Evolutionary conservation across 2,329 filamentous ascomycete genomes (phyloP).

Genomic region (Blumeria graminis): DNA sequence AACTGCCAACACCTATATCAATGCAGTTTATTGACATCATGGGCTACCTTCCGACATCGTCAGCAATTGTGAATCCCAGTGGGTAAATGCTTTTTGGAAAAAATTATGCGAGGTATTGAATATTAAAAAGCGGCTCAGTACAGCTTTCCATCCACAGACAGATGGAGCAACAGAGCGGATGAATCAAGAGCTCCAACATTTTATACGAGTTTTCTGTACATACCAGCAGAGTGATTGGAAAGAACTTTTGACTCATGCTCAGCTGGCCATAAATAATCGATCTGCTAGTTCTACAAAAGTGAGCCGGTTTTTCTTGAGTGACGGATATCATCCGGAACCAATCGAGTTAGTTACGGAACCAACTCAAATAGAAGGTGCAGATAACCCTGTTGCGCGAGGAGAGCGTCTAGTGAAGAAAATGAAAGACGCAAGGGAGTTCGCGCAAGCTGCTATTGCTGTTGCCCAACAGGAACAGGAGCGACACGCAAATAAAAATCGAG

Average conservation of each 20-base stretch:
- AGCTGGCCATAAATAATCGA: neutral
- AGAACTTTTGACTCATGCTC: neutral
- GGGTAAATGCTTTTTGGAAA: too few relatives aligned
- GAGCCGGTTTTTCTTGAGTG: neutral
- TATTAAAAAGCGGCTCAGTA: neutral
- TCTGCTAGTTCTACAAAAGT: neutral
- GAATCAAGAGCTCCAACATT: slow-evolving; percentile 3
- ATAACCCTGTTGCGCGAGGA: neutral
- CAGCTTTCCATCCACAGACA: neutral
- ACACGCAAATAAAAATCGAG: too few relatives aligned
- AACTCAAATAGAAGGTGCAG: too few relatives aligned
- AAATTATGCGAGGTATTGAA: too few relatives aligned
- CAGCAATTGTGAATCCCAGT: too few relatives aligned
- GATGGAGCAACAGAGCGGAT: neutral
- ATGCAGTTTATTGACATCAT: too few relatives aligned
- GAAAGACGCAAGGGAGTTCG: too few relatives aligned
- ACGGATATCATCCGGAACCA: neutral
- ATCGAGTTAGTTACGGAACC: neutral
- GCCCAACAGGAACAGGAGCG: too few relatives aligned
- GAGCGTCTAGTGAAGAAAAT: neutral
- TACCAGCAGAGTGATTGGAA: slow-evolving; percentile 3
- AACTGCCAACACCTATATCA: too few relatives aligned
- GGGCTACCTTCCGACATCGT: too few relatives aligned
- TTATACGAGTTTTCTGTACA: slow-evolving; percentile 3
- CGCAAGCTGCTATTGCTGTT: too few relatives aligned